Evolutionary conservation across 495 filamentous ascomycete species (phyloP), one percentile per base, ranked within the genome.

Genomic region (Penicillium desertorum): DNA sequence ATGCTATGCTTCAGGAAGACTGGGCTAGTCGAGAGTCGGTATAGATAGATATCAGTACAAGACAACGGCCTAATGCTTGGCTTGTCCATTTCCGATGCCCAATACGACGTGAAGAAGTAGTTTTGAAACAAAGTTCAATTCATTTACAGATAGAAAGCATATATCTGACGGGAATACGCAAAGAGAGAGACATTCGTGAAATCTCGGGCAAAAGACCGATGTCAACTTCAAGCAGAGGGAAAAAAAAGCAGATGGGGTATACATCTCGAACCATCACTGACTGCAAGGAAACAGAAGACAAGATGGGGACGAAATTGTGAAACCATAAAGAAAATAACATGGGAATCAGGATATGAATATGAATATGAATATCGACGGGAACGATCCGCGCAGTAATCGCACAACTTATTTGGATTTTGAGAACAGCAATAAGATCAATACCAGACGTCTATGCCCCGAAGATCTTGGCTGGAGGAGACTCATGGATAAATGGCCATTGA

Each of bases 201-300:
- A 42, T 5, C 16, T 25, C 47, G 22, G 30, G 22, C 14, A n/a
- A 9, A 27, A 47, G 36, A 54, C 46, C 43, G 44, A 60, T 52
- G 48, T 19, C 61, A 47, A 67, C 45, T 55, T 60, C 51, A 32
- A 32, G 30, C 10, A 61, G 6, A 25, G 29, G 14, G 20, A 14
- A 53, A 30, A 10, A 53, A 17, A 63, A 61, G 47, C 59, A 58
- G 57, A 62, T 42, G 64, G 71, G 71, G 72, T 74, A 74, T 75
- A 70, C 64, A 74, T 70, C 66, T 71, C 61, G 60, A 56, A 60
- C 55, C 61, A 59, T 59, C 54, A 68, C 58, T 47, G 48, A 54
- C 59, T 62, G 59, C 52, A 60, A 46, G 17, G 7, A 56, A 58
- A 44, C 42, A 49, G 36, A 22, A 19, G 22, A 52, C 32, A 32